These are phyloP conservation scores for Melampsora abietis-canadensis DNA, from an alignment of 1,284 basidiomycete species.

Conservation along the genomic window DNA sequence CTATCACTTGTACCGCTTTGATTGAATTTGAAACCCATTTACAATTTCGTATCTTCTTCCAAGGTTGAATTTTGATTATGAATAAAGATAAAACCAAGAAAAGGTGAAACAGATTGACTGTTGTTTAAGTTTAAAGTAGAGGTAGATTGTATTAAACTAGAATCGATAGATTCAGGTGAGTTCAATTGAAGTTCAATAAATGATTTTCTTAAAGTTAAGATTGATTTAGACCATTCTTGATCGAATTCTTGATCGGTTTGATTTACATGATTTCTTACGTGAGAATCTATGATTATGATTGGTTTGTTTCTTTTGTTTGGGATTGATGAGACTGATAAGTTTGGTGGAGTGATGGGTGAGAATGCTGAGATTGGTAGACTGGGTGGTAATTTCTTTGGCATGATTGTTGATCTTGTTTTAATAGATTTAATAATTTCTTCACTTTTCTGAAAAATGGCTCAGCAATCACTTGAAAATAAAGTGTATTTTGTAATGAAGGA, in stretches of 20 bases:
- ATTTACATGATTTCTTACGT: conserved; percentile 6
- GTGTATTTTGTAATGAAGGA: too few species aligned
- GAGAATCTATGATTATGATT: conserved; percentile 28
- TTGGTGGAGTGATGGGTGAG: conserved; percentile 17
- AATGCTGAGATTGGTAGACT: conserved; percentile 24
- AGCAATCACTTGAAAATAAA: too few species aligned
- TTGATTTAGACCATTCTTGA: not conserved
- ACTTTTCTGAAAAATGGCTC: too few species aligned
- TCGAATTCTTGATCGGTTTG: not conserved
- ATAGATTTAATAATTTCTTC: not conserved
- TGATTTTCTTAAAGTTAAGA: not conserved
- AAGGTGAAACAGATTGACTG: not conserved
- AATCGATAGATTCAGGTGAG: not conserved
- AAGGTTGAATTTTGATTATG: not conserved
- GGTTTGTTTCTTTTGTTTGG: conserved; percentile 10
- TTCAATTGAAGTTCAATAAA: not conserved
- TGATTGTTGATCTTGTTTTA: not conserved
- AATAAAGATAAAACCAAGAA: conserved; percentile 7
- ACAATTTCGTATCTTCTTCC: not conserved
- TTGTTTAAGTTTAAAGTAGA: not conserved
- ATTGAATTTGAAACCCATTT: not conserved
- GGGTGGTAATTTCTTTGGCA: conserved; percentile 37
- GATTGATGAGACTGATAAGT: not conserved
- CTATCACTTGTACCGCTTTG: too few species aligned
- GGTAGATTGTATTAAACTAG: conserved; percentile 4